Percentiles rank a stretch among this genome's conserved stretches.
Evolutionary conservation across 306 rosid genomes (phyloP).

Genomic region (Astragalus glycyphyllos): DNA sequence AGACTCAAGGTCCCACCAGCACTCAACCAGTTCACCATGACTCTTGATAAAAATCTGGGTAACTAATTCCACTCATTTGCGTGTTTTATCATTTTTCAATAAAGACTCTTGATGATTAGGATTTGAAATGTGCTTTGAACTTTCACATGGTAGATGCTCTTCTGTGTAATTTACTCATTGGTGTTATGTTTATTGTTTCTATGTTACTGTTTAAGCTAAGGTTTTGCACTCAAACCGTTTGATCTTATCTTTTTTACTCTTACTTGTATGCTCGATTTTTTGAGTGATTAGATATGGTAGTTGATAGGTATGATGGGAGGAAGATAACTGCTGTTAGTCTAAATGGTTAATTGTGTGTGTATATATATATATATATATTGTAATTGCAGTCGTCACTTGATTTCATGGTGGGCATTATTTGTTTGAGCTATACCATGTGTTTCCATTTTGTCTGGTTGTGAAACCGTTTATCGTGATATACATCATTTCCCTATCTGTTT

Average conservation of each 20-base stretch:
- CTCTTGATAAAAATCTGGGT: constrained; percentile 84
- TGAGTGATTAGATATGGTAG: neutral
- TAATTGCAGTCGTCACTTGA: neutral
- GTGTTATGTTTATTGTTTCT: neutral
- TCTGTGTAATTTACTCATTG: neutral
- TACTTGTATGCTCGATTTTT: neutral
- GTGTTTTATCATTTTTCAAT: no score
- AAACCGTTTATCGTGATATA: no score
- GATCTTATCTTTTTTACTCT: neutral
- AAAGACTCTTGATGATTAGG: neutral
- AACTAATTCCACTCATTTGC: neutral
- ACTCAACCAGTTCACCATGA: constrained; percentile 79
- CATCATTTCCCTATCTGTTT: neutral
- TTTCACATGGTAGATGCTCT: no score
- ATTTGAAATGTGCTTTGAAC: neutral
- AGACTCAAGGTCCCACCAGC: constrained; percentile 88
- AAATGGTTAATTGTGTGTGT: neutral
- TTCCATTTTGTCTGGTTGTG: no score
- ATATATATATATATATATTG: neutral
- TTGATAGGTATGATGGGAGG: neutral
- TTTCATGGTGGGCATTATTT: neutral
- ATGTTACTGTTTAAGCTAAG: no score
- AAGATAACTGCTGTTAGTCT: neutral
- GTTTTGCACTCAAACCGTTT: neutral
- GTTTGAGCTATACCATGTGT: no score